Evolutionary conservation across 257 asterid genomes (phyloP).

Genomic region (Fraxinus pennsylvanica): DNA sequence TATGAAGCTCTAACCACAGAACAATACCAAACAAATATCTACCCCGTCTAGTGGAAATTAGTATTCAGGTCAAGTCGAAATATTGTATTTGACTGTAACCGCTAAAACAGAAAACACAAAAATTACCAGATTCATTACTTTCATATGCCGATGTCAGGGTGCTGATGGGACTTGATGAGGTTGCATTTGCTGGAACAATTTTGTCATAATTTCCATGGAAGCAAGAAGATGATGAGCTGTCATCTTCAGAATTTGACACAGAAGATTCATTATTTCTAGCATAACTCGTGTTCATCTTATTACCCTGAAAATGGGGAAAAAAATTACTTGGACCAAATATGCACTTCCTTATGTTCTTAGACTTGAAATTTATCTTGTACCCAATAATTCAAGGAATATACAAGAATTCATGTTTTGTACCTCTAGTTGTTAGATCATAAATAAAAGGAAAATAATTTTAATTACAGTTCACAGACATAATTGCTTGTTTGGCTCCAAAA

Average conservation of each 20-base stretch:
- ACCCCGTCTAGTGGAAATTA: background rate
- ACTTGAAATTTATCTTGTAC: slow-evolving; percentile 15
- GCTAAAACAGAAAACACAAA: slow-evolving; percentile 12
- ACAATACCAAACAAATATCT: background rate
- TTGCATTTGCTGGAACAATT: slow-evolving; percentile 38
- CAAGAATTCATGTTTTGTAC: background rate
- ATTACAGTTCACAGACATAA: slow-evolving; percentile 19
- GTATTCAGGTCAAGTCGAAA: background rate
- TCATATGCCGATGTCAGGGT: slow-evolving; percentile 78
- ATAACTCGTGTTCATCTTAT: slow-evolving; percentile 49
- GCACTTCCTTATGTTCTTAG: slow-evolving; percentile 7
- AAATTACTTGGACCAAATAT: slow-evolving; percentile 1
- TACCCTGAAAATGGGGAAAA: slow-evolving; percentile 58
- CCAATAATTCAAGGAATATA: background rate
- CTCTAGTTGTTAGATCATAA: background rate
- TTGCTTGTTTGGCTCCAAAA: slow-evolving; percentile 14
- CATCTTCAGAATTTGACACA: slow-evolving; percentile 57
- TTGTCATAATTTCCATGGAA: slow-evolving; percentile 43
- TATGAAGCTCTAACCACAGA: slow-evolving; percentile 3
- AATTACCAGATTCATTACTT: slow-evolving; percentile 82
- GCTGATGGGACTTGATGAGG: slow-evolving; percentile 79
- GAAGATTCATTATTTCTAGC: slow-evolving; percentile 50
- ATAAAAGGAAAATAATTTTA: background rate
- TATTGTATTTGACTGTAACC: background rate
- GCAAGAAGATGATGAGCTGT: slow-evolving; percentile 62